Conservation (phyloP, 163 green algal species). For the Scenedesmus sp. region DNA sequence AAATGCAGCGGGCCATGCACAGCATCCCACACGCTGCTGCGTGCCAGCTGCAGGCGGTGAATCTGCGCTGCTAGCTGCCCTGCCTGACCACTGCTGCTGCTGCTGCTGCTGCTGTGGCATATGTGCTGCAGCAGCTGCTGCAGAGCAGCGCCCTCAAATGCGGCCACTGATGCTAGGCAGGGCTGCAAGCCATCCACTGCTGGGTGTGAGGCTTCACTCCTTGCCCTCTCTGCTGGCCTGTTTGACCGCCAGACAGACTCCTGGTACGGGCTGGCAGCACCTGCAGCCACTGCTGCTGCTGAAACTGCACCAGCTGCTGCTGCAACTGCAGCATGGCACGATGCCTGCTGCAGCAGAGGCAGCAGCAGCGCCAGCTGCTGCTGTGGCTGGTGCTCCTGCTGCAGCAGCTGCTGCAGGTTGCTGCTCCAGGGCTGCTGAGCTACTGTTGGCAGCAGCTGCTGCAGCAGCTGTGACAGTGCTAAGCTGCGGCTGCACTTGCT, state of each 20-base stretch:
- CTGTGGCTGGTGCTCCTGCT: background rate
- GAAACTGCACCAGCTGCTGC: slow-evolving; percentile 44
- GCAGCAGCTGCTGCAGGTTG: background rate
- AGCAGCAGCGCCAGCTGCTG: slow-evolving; percentile 20
- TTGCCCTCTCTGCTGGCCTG: slow-evolving; percentile 64
- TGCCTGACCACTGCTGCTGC: background rate
- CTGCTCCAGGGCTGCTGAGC: slow-evolving; percentile 21
- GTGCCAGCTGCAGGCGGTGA: slow-evolving; percentile 64
- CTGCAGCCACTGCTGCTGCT: slow-evolving; percentile 13
- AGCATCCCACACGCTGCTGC: slow-evolving; percentile 64
- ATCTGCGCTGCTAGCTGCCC: background rate
- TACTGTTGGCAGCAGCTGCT: background rate
- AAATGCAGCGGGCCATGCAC: slow-evolving; percentile 64
- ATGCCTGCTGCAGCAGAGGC: slow-evolving; percentile 28
- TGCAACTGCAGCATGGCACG: slow-evolving; percentile 26
- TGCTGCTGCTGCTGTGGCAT: background rate
- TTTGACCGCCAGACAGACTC: slow-evolving; percentile 65
- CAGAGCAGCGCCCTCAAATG: slow-evolving; percentile 65
- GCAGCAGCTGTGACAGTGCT: slow-evolving; percentile 27
- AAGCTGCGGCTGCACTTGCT: background rate
- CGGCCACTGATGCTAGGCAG: slow-evolving; percentile 59
- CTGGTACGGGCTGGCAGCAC: slow-evolving; percentile 60
- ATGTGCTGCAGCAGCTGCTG: slow-evolving; percentile 17
- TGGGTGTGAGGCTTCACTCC: slow-evolving; percentile 64
- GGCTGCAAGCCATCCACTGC: slow-evolving; percentile 74